These are phyloP conservation scores for Xerocomus amazonicus DNA, from an alignment of 1,284 basidiomycete genomes.

Conservation along the genomic window DNA sequence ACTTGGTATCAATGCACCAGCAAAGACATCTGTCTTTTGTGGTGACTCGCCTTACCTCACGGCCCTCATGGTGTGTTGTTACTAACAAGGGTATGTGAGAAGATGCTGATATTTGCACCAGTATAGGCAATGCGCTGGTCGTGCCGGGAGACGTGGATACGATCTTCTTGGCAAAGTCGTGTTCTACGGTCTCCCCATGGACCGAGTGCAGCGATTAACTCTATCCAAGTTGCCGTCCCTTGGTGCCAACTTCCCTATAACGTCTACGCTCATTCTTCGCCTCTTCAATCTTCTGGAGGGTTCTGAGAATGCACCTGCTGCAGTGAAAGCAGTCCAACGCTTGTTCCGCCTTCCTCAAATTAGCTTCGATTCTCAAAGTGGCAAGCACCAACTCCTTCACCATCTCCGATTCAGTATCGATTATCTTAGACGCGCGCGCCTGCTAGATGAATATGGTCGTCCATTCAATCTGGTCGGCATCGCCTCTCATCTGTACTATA, in stretches of 20 bases:
- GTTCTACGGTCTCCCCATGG: conserved; percentile 63
- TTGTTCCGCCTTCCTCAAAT: conserved; percentile 56
- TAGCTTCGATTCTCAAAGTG: conserved; percentile 51
- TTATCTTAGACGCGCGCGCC: conserved; percentile 54
- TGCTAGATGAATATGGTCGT: conserved; percentile 50
- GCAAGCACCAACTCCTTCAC: conserved; percentile 54
- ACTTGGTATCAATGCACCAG: conserved; percentile 70
- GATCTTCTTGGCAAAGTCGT: conserved; percentile 68
- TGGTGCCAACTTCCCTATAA: conserved; percentile 61
- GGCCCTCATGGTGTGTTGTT: conserved; percentile 50
- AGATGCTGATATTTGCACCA: conserved; percentile 20
- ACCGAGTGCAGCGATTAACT: conserved; percentile 58
- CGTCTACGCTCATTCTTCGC: conserved; percentile 59
- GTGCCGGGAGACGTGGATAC: conserved; percentile 66
- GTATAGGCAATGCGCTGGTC: conserved; percentile 70
- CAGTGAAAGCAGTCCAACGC: conserved; percentile 48
- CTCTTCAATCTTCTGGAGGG: conserved; percentile 63
- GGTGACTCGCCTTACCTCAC: conserved; percentile 66
- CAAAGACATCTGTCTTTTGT: conserved; percentile 62
- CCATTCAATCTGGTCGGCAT: conserved; percentile 59
- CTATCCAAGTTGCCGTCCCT: conserved; percentile 63
- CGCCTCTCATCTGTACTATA: conserved; percentile 58
- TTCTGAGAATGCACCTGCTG: conserved; percentile 47
- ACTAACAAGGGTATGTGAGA: not conserved
- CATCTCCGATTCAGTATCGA: conserved; percentile 71